These are phyloP conservation scores for Lichtheimia hyalospora DNA, from an alignment of 371 early-diverging fungal species.

Conservation along the genomic window DNA sequence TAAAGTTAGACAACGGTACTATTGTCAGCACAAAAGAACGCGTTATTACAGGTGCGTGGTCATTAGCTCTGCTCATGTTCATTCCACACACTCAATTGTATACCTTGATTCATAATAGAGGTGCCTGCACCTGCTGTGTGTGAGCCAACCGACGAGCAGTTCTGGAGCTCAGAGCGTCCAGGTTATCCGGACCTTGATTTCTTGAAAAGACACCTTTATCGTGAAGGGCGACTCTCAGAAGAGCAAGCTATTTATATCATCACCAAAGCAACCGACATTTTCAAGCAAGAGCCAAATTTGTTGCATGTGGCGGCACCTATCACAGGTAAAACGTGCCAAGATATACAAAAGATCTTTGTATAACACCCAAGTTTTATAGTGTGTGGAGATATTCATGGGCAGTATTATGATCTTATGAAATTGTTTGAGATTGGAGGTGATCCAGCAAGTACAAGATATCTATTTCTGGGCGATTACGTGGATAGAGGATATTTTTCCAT, in stretches of 20 bases:
- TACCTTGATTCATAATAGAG: constrained; percentile 30
- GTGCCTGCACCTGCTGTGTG: constrained; percentile 55
- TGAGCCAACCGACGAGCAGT: constrained; percentile 52
- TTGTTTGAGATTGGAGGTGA: constrained; percentile 97
- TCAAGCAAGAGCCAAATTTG: constrained; percentile 81
- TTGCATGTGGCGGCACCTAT: constrained; percentile 89
- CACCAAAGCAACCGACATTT: constrained; percentile 69
- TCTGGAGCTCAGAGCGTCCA: constrained; percentile 63
- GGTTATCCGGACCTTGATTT: constrained; percentile 80
- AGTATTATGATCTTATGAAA: constrained; percentile 98
- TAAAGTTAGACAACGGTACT: constrained; percentile 76
- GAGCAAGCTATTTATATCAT: constrained; percentile 90
- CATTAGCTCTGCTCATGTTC: not conserved
- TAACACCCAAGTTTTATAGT: constrained; percentile 45
- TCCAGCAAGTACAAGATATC: constrained; percentile 83
- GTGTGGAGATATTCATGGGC: constrained; percentile 99
- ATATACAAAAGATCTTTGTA: not conserved
- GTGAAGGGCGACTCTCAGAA: constrained; percentile 90
- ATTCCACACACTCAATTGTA: not conserved
- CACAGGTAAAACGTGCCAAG: constrained; percentile 57
- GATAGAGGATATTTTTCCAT: constrained; percentile 89
- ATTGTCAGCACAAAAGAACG: constrained; percentile 76
- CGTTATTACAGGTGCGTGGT: constrained; percentile 60
- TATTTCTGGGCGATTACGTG: constrained; percentile 98
- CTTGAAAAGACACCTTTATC: constrained; percentile 83